Evolutionary conservation across 225 moss, liverwort and hornwort species (phyloP), one percentile per base, ranked within the genome.

Genomic region (Marchantia polymorpha): DNA sequence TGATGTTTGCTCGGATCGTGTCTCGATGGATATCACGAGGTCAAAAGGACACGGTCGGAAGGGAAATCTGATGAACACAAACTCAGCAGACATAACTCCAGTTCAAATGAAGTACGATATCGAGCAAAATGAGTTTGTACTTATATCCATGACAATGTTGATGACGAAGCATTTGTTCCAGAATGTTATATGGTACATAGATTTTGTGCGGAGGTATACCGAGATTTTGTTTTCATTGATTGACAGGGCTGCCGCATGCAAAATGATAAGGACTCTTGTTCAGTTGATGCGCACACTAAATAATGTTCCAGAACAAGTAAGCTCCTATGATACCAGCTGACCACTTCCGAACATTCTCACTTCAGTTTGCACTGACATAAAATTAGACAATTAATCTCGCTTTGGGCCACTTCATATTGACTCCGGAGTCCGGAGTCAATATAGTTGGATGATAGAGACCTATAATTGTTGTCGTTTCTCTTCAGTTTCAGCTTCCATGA

Each of bases 191-290:
- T 65, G 65, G 1, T 25, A 11, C 11, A 26, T 7, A 26, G 26
- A 7, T 12, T 0, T 26, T 11, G 4, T 26, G 65, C 1, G 25
- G 0, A 20, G 51, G 10, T 20, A 46, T 20, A 1, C 1, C 12
- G 26, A 12, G 26, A 52, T 51, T 72, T 29, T 52, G 25, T 80
- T n/a, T 22, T 25, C 22, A 6, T 22, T 61, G 4, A 51, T 25
- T 12, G 25, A 69, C 83, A 92, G 91, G 85, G 81, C 79, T 52
- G 84, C 92, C 73, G 92, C 92, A 22, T 91, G 92, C 83, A 87
- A 89, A 77, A 90, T 92, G 90, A 83, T 92, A 65, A 86, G 88
- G 72, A 92, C 87, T n/a, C 90, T 92, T 58, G 90, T 90, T 70
- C 85, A 87, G 86, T 85, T 92, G 76, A 84, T 92, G 90, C 85